Conservation (phyloP, 106 monocot species). For the Acanthochlamys bracteata region DNA sequence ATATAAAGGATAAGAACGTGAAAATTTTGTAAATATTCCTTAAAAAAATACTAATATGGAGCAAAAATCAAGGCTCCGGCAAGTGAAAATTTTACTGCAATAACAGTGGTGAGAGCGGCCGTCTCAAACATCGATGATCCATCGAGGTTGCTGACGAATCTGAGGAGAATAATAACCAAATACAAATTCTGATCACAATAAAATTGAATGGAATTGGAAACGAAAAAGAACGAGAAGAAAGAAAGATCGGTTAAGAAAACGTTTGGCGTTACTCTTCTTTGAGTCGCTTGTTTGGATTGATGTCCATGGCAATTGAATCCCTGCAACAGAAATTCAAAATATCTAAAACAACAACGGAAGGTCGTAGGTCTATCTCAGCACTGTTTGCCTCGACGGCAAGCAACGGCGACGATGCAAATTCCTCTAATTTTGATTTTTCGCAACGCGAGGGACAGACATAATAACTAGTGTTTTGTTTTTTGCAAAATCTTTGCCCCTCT, state of each 20-base stretch:
- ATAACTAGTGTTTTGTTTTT: no score
- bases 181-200: not conserved
- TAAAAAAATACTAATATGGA: not conserved
- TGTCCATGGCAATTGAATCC: constrained; percentile 43
- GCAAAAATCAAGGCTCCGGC: not conserved
- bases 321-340: no score
- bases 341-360: no score
- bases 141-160: constrained; percentile 91
- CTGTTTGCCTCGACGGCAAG: no score
- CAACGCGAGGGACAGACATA: no score
- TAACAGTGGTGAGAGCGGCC: constrained; percentile 57
- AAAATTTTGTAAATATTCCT: not conserved
- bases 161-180: constrained; percentile 7
- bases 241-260: no score
- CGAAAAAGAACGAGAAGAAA: not conserved
- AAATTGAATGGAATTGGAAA: not conserved
- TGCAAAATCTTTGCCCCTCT: no score
- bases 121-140: constrained; percentile 95
- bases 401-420: no score
- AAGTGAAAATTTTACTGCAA: constrained; percentile 37
- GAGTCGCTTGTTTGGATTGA: constrained; percentile 47
- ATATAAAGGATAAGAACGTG: not conserved
- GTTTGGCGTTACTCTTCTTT: constrained; percentile 50
- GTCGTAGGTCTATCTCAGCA: no score
- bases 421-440: no score